These are phyloP conservation scores for Polytrichum formosum DNA, from an alignment of 225 moss, liverwort and hornwort genomes.

Conservation along the genomic window DNA sequence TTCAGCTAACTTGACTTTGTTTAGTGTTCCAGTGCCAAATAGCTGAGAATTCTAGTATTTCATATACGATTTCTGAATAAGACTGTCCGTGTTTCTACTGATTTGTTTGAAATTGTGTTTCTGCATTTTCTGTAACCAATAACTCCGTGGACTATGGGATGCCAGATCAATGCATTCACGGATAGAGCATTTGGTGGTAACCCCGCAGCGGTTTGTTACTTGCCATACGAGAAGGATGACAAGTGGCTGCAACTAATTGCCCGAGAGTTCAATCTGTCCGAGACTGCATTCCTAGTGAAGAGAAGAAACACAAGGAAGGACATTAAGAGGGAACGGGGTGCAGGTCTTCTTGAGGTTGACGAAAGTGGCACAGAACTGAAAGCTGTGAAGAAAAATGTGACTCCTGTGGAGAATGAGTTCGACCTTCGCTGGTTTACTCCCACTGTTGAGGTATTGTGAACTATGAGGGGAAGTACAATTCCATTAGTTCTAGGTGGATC, in stretches of 20 bases:
- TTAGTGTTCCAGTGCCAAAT: too few species aligned
- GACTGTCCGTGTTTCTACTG: too few species aligned
- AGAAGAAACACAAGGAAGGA: slow-evolving; percentile 36
- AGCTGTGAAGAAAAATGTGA: slow-evolving; percentile 31
- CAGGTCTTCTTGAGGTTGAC: slow-evolving; percentile 51
- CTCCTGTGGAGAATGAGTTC: slow-evolving; percentile 70
- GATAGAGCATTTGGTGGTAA: slow-evolving; percentile 81
- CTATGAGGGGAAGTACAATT: background rate
- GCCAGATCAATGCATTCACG: slow-evolving; percentile 85
- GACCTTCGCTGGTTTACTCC: slow-evolving; percentile 94
- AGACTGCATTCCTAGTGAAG: slow-evolving; percentile 88
- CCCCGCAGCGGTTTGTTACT: slow-evolving; percentile 80
- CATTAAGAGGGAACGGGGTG: slow-evolving; percentile 20
- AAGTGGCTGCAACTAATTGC: slow-evolving; percentile 90
- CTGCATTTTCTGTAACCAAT: background rate
- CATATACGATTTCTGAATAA: too few species aligned
- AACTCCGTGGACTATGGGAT: background rate
- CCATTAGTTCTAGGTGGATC: too few species aligned
- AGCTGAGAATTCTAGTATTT: too few species aligned
- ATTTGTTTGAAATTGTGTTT: too few species aligned
- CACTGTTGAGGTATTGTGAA: slow-evolving; percentile 55
- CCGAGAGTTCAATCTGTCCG: slow-evolving; percentile 83
- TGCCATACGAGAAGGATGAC: slow-evolving; percentile 73
- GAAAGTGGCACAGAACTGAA: slow-evolving; percentile 47
- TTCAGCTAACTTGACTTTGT: too few species aligned